phyloP scores from a whole-genome alignment of 2,329 filamentous ascomycete genomes.

The Didymella sp. region DNA sequence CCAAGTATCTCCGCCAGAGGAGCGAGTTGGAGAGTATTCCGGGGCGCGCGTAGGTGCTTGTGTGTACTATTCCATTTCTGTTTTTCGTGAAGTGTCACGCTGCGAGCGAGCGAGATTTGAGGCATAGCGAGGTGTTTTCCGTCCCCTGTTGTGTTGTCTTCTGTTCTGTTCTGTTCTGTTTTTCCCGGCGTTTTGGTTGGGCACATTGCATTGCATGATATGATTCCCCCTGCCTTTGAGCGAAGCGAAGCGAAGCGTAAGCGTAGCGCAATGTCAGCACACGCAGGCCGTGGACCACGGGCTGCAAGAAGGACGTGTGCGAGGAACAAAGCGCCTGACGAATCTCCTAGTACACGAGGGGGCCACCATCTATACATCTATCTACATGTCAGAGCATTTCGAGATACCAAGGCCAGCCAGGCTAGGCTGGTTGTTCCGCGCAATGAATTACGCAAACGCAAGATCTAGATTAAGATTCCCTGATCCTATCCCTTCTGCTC shows the following conservation, averaged over 20 bases:
- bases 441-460: too few relatives aligned
- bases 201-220: too few relatives aligned
- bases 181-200: not conserved
- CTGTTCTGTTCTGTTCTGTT: not conserved
- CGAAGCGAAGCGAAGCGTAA: not conserved
- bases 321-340: not conserved
- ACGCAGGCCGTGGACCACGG: too few relatives aligned
- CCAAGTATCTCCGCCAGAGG: constrained; percentile 78
- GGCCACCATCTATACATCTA: not conserved
- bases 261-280: not conserved
- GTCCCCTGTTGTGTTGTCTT: too few relatives aligned
- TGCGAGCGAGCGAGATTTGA: not conserved
- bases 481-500: too few relatives aligned
- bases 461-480: too few relatives aligned
- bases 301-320: too few relatives aligned
- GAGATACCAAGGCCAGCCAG: too few relatives aligned
- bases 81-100: not conserved
- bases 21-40: constrained; percentile 67
- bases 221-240: not conserved
- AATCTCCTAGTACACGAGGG: not conserved
- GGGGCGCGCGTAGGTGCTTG: constrained; percentile 40
- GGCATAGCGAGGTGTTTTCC: not conserved
- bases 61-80: not conserved
- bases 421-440: too few relatives aligned
- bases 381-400: not conserved